phyloP scores from a whole-genome alignment of 257 asterid genomes.

The Nicotiana noctiflora region DNA sequence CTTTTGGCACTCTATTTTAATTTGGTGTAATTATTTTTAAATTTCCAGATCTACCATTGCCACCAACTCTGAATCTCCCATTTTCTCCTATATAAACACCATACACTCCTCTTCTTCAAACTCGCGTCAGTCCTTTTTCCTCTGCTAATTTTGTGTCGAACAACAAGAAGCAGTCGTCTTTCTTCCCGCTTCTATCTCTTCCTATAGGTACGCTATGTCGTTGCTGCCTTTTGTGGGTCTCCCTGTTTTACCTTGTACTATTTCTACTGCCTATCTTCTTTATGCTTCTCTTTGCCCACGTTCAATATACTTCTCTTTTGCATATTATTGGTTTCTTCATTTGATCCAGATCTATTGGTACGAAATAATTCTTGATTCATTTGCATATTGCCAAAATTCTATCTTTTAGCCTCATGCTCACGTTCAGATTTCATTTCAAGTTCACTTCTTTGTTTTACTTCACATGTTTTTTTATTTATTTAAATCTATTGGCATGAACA shows the following conservation, averaged over 20 bases:
- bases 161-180: conserved; percentile 12
- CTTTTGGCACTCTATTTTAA: too few relatives aligned
- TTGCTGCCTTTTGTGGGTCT: not conserved
- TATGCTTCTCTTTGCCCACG: not conserved
- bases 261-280: not conserved
- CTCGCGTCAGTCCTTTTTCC: conserved; percentile 17
- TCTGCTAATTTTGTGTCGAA: conserved; percentile 16
- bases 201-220: conserved; percentile 32
- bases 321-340: too few relatives aligned
- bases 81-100: conserved; percentile 31
- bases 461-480: not conserved
- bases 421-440: too few relatives aligned
- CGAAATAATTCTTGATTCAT: too few relatives aligned
- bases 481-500: too few relatives aligned
- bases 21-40: not conserved
- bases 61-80: not conserved
- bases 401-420: not conserved
- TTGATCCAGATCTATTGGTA: not conserved
- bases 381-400: too few relatives aligned
- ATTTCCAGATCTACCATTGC: conserved; percentile 31
- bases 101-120: not conserved
- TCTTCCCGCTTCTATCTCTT: not conserved
- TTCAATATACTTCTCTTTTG: not conserved
- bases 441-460: not conserved
- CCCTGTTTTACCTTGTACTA: not conserved